A percentile compares a stretch with the other conserved stretches of the same genome.
These are phyloP conservation scores for Schwanniomyces etchellsii DNA, from an alignment of 1,139 yeast genomes.

Conservation along the genomic window DNA sequence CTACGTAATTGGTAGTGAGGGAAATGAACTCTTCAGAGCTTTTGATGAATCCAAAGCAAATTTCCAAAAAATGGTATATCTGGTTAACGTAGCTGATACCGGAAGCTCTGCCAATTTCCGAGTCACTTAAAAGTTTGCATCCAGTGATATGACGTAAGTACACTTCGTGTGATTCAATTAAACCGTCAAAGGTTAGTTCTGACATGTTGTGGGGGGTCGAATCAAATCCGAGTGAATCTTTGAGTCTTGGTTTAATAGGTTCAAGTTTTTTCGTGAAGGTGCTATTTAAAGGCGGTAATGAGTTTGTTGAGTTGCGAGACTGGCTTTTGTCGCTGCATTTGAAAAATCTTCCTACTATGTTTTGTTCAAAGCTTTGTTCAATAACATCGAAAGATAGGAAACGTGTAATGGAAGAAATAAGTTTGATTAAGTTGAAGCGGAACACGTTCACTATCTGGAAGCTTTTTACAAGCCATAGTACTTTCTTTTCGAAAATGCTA, in stretches of 20 bases:
- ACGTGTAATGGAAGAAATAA: conserved; percentile 36
- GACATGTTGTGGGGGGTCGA: conserved; percentile 13
- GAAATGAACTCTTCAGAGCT: conserved; percentile 41
- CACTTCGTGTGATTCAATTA: conserved; percentile 33
- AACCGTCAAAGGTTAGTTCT: conserved; percentile 42
- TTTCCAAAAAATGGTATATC: conserved; percentile 37
- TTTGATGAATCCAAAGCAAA: conserved; percentile 37
- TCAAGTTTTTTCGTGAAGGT: conserved; percentile 8
- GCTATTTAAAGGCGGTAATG: conserved; percentile 4
- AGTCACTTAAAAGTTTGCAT: conserved; percentile 33
- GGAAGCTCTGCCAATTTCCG: conserved; percentile 32
- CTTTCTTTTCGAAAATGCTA: conserved; percentile 17
- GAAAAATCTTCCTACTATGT: conserved; percentile 19
- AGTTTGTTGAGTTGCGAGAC: background rate
- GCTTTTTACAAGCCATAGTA: conserved; percentile 24
- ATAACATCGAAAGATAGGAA: conserved; percentile 46
- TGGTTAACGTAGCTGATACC: conserved; percentile 39
- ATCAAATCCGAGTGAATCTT: background rate
- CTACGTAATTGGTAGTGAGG: conserved; percentile 23
- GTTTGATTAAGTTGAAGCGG: conserved; percentile 40
- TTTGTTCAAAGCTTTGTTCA: conserved; percentile 32
- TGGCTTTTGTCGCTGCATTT: conserved; percentile 5
- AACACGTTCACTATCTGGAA: conserved; percentile 39
- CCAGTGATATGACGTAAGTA: conserved; percentile 35
- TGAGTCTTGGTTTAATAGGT: background rate